These are phyloP conservation scores for Sporothrix protearum DNA, from an alignment of 2,329 filamentous ascomycete genomes.

Conservation along the genomic window DNA sequence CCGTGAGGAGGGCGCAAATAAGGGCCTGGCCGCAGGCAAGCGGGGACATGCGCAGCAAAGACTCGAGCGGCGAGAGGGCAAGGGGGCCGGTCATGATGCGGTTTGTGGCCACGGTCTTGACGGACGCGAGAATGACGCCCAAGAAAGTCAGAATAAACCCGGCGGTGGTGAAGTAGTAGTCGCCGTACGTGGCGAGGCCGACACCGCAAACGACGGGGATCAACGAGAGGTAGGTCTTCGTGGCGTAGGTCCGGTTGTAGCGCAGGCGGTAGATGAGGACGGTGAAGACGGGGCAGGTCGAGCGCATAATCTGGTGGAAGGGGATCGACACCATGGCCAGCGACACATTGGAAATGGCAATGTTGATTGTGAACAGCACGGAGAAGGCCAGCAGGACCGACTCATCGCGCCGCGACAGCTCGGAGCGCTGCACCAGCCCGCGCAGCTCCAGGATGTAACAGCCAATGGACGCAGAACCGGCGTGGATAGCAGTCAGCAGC, in stretches of 20 bases:
- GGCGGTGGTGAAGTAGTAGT: constrained; percentile 58
- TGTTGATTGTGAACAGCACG: constrained; percentile 30
- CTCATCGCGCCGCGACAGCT: constrained; percentile 51
- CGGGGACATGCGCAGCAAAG: constrained; percentile 60
- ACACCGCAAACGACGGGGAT: constrained; percentile 59
- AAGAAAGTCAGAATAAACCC: constrained; percentile 55
- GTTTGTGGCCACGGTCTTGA: constrained; percentile 63
- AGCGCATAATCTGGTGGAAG: constrained; percentile 63
- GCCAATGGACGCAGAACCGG: constrained; percentile 55
- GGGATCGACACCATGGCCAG: constrained; percentile 48
- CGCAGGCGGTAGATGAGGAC: constrained; percentile 58
- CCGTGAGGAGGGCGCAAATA: constrained; percentile 48
- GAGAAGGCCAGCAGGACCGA: constrained; percentile 57
- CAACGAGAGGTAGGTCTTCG: constrained; percentile 56
- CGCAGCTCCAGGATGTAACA: constrained; percentile 51
- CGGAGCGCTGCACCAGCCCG: constrained; percentile 52
- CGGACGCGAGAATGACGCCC: constrained; percentile 51
- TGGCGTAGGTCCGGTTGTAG: constrained; percentile 54
- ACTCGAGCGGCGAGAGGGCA: constrained; percentile 55
- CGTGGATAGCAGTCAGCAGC: constrained; percentile 57
- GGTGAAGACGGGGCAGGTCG: constrained; percentile 59
- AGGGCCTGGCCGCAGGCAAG: constrained; percentile 55
- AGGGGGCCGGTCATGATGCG: constrained; percentile 61
- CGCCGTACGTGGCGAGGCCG: constrained; percentile 57
- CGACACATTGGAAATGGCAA: constrained; percentile 30